Evolutionary conservation across 352 stramenopile species (phyloP).

Genomic region (Phytophthora tentaculata): DNA sequence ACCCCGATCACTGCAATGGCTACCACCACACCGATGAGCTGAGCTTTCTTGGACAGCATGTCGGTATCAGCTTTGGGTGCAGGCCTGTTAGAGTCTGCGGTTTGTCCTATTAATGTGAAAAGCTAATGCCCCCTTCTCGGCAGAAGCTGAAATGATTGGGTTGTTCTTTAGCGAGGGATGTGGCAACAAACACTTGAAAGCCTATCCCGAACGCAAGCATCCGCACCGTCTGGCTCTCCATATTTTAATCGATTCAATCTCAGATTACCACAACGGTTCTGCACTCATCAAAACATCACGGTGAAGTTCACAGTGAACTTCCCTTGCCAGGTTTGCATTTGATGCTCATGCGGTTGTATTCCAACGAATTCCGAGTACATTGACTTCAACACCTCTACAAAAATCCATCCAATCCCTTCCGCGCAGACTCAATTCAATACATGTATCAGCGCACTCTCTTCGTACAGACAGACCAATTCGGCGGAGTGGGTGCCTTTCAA

Average conservation of each 20-base stretch:
- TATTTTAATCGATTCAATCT: slow-evolving; percentile 14
- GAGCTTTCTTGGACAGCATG: slow-evolving; percentile 36
- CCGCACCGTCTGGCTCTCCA: slow-evolving; percentile 13
- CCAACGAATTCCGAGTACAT: slow-evolving; percentile 13
- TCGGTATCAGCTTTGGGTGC: not conserved
- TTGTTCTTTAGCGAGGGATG: not conserved
- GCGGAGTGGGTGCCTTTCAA: too few species aligned
- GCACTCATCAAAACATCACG: slow-evolving; percentile 1
- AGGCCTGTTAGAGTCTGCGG: slow-evolving; percentile 3
- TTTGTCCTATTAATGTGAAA: not conserved
- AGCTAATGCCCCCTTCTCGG: slow-evolving; percentile 3
- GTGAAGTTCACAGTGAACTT: too few species aligned
- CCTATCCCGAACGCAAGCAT: slow-evolving; percentile 13
- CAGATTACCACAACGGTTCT: slow-evolving; percentile 14
- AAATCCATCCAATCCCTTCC: slow-evolving; percentile 21
- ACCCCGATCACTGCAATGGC: slow-evolving; percentile 50
- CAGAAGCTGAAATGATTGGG: slow-evolving; percentile 16
- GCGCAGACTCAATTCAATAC: too few species aligned
- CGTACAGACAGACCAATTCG: too few species aligned
- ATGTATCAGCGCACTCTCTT: too few species aligned
- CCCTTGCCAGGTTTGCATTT: not conserved
- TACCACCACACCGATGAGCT: slow-evolving; percentile 44
- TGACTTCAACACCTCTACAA: slow-evolving; percentile 8
- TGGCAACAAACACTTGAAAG: not conserved
- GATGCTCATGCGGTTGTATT: slow-evolving; percentile 15